A percentile compares a stretch with the other conserved stretches of the same genome.
These are phyloP conservation scores for Boletellus sp. DNA, from an alignment of 768 basidiomycete species.

Conservation along the genomic window DNA sequence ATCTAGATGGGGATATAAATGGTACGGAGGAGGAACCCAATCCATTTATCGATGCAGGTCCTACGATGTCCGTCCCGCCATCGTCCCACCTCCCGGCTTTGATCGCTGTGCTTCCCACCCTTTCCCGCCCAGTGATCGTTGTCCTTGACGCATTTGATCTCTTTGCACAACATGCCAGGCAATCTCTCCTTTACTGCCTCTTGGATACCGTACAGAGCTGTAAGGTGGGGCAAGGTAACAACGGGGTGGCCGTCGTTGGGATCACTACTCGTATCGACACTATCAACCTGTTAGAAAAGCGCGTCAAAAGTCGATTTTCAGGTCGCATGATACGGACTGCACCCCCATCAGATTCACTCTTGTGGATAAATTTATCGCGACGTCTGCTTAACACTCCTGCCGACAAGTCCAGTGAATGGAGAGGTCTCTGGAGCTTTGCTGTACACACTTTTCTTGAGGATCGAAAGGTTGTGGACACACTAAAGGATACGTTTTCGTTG, in stretches of 20 bases:
- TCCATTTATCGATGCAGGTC: slow-evolving; percentile 43
- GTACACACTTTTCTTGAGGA: slow-evolving; percentile 59
- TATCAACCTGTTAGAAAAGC: slow-evolving; percentile 86
- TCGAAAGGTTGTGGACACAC: slow-evolving; percentile 37
- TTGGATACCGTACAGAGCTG: slow-evolving; percentile 92
- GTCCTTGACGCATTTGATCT: slow-evolving; percentile 92
- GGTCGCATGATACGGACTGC: slow-evolving; percentile 81
- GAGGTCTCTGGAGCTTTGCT: slow-evolving; percentile 48
- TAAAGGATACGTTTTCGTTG: slow-evolving; percentile 61
- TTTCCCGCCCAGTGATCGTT: slow-evolving; percentile 75
- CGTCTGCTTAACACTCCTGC: slow-evolving; percentile 37
- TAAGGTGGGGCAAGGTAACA: slow-evolving; percentile 51
- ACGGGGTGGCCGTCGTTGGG: slow-evolving; percentile 83
- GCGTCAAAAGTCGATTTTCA: slow-evolving; percentile 97
- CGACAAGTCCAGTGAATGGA: slow-evolving; percentile 50
- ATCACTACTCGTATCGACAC: slow-evolving; percentile 85
- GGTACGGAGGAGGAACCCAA: slow-evolving; percentile 43
- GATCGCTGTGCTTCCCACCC: slow-evolving; percentile 73
- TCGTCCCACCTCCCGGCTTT: slow-evolving; percentile 69
- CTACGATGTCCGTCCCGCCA: slow-evolving; percentile 48
- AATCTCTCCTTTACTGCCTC: slow-evolving; percentile 91
- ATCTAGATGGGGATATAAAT: slow-evolving; percentile 27
- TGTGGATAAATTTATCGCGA: slow-evolving; percentile 51
- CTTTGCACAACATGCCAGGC: slow-evolving; percentile 88
- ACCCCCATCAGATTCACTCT: slow-evolving; percentile 47